Evolutionary conservation across 495 filamentous ascomycete species (phyloP).

Genomic region (Lentithecium fluviatile): DNA sequence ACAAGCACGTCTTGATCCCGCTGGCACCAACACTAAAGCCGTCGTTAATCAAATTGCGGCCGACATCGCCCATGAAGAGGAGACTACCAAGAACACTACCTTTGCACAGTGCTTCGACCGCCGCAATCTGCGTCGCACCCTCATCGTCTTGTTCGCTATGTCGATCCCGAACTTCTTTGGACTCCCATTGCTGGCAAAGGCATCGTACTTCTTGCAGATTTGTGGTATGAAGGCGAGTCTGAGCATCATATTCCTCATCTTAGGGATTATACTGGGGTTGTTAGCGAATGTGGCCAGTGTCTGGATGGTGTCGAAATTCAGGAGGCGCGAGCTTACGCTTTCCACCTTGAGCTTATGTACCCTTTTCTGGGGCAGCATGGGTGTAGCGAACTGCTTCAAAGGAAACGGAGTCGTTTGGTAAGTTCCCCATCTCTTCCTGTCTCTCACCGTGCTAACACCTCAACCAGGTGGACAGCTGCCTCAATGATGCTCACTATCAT

Average conservation of each 20-base stretch:
- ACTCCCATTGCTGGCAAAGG: constrained; percentile 17
- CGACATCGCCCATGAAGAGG: constrained; percentile 23
- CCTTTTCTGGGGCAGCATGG: constrained; percentile 12
- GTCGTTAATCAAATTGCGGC: constrained; percentile 7
- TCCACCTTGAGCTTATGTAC: not conserved
- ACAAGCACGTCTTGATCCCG: constrained; percentile 19
- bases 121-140: constrained; percentile 19
- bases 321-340: constrained; percentile 10
- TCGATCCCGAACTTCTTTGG: constrained; percentile 19
- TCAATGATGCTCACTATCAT: constrained; percentile 27
- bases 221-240: constrained; percentile 21
- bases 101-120: constrained; percentile 22
- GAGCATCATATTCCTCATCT: constrained; percentile 25
- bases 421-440: not conserved
- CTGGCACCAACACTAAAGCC: constrained; percentile 4
- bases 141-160: constrained; percentile 28
- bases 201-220: constrained; percentile 26
- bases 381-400: constrained; percentile 23
- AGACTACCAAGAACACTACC: not conserved
- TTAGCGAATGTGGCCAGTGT: constrained; percentile 15
- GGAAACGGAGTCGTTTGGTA: constrained; percentile 18
- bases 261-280: constrained; percentile 25
- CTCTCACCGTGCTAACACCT: not conserved
- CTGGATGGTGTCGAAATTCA: constrained; percentile 15
- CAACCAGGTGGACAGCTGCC: constrained; percentile 15